phyloP scores from a whole-genome alignment of 441 rosid species.

The Dalechampia spathulata region DNA sequence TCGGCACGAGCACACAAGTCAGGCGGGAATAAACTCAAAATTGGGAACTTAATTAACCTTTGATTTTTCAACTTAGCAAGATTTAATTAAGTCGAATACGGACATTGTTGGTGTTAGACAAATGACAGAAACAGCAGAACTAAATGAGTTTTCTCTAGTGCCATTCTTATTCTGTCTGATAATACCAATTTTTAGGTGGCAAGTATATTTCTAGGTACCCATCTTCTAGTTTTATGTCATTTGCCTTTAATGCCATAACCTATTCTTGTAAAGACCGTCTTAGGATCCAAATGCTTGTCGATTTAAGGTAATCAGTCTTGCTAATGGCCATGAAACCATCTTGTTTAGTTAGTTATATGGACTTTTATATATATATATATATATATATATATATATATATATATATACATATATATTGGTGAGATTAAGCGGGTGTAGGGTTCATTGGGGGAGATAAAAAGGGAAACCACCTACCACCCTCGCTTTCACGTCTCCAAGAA shows the following conservation, averaged over 20 bases:
- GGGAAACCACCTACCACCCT: conserved; percentile 34
- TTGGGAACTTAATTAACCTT: conserved; percentile 10
- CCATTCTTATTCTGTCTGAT: conserved; percentile 14
- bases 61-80: background rate
- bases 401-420: conserved; percentile 13
- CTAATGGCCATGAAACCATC: conserved; percentile 18
- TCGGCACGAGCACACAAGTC: conserved; percentile 3
- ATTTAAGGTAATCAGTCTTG: conserved; percentile 15
- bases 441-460: conserved; percentile 7
- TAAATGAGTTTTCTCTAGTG: conserved; percentile 30
- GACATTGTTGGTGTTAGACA: conserved; percentile 38
- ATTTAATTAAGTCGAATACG: conserved; percentile 5
- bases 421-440: conserved; percentile 23
- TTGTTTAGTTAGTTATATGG: conserved; percentile 30
- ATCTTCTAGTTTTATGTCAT: conserved; percentile 20
- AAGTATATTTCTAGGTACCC: conserved; percentile 36
- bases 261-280: conserved; percentile 14
- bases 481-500: conserved; percentile 19
- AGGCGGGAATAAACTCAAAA: conserved; percentile 12
- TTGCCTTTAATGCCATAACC: conserved; percentile 17
- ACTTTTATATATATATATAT: too few relatives aligned
- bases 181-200: conserved; percentile 42
- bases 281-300: conserved; percentile 15
- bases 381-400: too few relatives aligned
- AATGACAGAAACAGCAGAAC: conserved; percentile 64